These are phyloP conservation scores for Pythium myriotylum DNA, from an alignment of 352 stramenopile species.

Conservation along the genomic window DNA sequence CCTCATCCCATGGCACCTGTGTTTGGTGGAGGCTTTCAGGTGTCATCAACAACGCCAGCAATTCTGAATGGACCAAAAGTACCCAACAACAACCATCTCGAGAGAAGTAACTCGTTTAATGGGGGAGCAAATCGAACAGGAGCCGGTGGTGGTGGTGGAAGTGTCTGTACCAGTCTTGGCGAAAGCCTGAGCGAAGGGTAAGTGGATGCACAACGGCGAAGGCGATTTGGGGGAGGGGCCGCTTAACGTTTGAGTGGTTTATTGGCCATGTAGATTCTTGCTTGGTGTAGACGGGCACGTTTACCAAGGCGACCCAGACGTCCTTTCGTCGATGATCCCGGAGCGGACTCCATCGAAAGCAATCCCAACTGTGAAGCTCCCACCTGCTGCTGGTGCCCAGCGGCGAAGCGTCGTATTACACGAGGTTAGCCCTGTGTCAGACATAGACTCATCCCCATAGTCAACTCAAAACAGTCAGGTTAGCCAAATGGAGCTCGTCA, in stretches of 20 bases:
- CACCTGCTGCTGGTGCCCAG: slow-evolving; percentile 41
- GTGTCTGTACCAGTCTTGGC: slow-evolving; percentile 4
- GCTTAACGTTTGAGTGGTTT: slow-evolving; percentile 5
- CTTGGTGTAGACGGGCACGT: slow-evolving; percentile 82
- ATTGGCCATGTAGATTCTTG: slow-evolving; percentile 52
- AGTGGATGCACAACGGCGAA: background rate
- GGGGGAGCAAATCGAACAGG: slow-evolving; percentile 4
- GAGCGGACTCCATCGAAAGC: slow-evolving; percentile 47
- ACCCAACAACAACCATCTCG: slow-evolving; percentile 43
- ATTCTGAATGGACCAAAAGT: slow-evolving; percentile 25
- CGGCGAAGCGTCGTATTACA: slow-evolving; percentile 23
- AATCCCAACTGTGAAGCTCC: slow-evolving; percentile 42
- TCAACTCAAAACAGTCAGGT: slow-evolving; percentile 1
- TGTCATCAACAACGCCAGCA: slow-evolving; percentile 33
- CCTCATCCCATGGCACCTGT: slow-evolving; percentile 65
- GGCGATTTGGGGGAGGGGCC: no score
- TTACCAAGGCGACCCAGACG: slow-evolving; percentile 74
- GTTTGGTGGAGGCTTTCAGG: slow-evolving; percentile 74
- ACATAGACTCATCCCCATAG: slow-evolving; percentile 14
- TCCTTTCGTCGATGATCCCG: slow-evolving; percentile 48
- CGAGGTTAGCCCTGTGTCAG: slow-evolving; percentile 1
- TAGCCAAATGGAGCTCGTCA: slow-evolving; percentile 10
- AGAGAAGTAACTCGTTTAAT: slow-evolving; percentile 29
- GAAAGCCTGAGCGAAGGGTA: slow-evolving; percentile 76
- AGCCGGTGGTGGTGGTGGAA: background rate